A percentile compares a stretch with the other conserved stretches of the same genome.
Evolutionary conservation across 495 filamentous ascomycete genomes (phyloP).

Genomic region (Penicillium chermesinum): DNA sequence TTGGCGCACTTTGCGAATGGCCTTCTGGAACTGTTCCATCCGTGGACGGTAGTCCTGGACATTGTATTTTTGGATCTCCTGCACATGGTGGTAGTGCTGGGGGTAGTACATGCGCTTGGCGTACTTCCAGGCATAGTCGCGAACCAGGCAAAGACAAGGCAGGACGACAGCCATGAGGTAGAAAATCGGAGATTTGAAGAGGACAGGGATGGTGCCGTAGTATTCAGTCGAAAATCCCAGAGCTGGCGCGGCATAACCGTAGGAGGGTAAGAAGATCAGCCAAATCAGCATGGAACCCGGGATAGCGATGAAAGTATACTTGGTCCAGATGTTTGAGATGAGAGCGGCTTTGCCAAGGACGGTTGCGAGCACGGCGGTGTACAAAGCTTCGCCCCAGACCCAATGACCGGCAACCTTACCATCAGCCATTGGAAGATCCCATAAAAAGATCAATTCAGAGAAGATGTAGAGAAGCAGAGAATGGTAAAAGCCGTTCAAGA

Average conservation of each 20-base stretch:
- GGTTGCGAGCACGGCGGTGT: constrained; percentile 84
- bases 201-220: constrained; percentile 70
- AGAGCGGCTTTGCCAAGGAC: constrained; percentile 94
- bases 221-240: constrained; percentile 81
- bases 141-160: constrained; percentile 75
- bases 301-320: constrained; percentile 94
- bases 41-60: constrained; percentile 97
- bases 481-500: constrained; percentile 91
- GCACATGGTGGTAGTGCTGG: constrained; percentile 95
- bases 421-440: constrained; percentile 69
- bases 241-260: constrained; percentile 85
- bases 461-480: constrained; percentile 86
- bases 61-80: constrained; percentile 99
- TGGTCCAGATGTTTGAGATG: constrained; percentile 97
- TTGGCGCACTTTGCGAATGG: constrained; percentile 95
- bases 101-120: constrained; percentile 95
- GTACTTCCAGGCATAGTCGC: constrained; percentile 83
- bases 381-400: constrained; percentile 93
- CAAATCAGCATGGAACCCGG: constrained; percentile 89
- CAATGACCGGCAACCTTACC: constrained; percentile 85
- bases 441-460: constrained; percentile 71
- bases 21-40: constrained; percentile 99
- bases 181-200: constrained; percentile 79
- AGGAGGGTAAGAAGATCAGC: constrained; percentile 84
- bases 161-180: constrained; percentile 82